These are phyloP conservation scores for Verticillium dahliae DNA, from an alignment of 2,329 filamentous ascomycete genomes.

Conservation along the genomic window DNA sequence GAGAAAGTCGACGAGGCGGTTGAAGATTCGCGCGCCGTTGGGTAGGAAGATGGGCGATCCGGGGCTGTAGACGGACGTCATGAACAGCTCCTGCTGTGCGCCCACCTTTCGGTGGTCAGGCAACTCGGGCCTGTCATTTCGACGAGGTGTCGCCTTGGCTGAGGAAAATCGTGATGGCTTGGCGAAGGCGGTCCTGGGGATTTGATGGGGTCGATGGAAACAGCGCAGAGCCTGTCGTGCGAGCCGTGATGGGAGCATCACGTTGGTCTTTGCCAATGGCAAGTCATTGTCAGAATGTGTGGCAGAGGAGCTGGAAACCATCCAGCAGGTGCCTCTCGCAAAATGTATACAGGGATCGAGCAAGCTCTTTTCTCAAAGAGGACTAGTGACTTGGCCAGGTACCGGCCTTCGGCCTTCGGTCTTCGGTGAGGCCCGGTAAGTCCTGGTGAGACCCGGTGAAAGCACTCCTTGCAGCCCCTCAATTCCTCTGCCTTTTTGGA, in stretches of 20 bases:
- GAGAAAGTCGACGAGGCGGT: slow-evolving; percentile 74
- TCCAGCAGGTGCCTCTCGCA: neutral
- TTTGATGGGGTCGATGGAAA: neutral
- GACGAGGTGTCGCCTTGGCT: slow-evolving; percentile 3
- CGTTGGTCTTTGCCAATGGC: slow-evolving; percentile 7
- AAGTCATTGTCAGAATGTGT: neutral
- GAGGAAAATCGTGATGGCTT: slow-evolving; percentile 5
- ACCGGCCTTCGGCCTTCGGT: neutral
- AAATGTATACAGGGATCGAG: neutral
- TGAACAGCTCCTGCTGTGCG: slow-evolving; percentile 68
- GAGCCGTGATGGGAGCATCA: slow-evolving; percentile 18
- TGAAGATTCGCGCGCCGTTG: slow-evolving; percentile 75
- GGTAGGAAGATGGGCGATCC: slow-evolving; percentile 82
- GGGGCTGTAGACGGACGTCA: slow-evolving; percentile 71
- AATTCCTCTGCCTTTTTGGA: neutral
- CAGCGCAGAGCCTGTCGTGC: slow-evolving; percentile 10
- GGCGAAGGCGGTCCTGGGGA: neutral
- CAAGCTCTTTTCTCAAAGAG: neutral
- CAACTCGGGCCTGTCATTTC: slow-evolving; percentile 12
- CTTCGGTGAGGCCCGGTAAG: neutral
- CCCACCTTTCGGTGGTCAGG: slow-evolving; percentile 56
- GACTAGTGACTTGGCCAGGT: neutral
- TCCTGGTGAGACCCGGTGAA: neutral
- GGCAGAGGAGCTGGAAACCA: neutral
- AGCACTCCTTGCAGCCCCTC: neutral